Evolutionary conservation across 176 grass and related monocot genomes (phyloP), one percentile per base, ranked within the genome.

Genomic region (Triticum monococcum): DNA sequence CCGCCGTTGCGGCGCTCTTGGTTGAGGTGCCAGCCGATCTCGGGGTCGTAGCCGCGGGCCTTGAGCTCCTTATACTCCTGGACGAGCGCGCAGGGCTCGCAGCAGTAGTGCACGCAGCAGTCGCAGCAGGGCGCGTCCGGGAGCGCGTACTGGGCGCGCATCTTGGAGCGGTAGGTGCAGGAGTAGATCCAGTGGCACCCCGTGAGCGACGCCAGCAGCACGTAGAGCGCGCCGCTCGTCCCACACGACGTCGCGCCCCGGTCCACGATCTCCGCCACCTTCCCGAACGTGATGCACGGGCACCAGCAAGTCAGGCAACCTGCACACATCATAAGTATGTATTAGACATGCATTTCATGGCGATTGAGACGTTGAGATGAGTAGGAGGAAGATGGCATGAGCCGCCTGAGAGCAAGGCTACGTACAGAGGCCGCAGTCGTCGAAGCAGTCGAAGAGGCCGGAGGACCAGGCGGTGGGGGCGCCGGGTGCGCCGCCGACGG

Each of bases 21-120:
- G 60, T 70, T 56, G 7, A 30, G 24, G 16, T 33, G 61, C 78
- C 68, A 82, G 12, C 93, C 93, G 87, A 92, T 63, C 68, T n/a
- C 87, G 65, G 91, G 87, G 32, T 95, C 84, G 91, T 56, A 95
- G 30, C 86, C 89, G 16, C 87, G 86, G 12, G 86, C 88, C 71
- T 79, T 59, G 91, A 95, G 94, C 91, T 95, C 91, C 59, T 57
- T 65, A 72, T 92, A 83, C 86, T 93, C 59, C 89, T 95, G 94
- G 78, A 84, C 83, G 20, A 95, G 89, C 23, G 91, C 89, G 52
- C 89, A 93, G 0, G 33, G 0, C 57, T 93, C 87, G 80, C 94
- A 96, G 65, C 85, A 96, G 89, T 80, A 84, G 81, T 96, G 91
- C 72, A 96, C 89, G 80, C 81, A 62, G 82, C 91, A 91, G 87